Percentiles rank a stretch among this genome's conserved stretches.
phyloP scores from a whole-genome alignment of 345 rosid species.

The Psidium friedrichsthalianum region DNA sequence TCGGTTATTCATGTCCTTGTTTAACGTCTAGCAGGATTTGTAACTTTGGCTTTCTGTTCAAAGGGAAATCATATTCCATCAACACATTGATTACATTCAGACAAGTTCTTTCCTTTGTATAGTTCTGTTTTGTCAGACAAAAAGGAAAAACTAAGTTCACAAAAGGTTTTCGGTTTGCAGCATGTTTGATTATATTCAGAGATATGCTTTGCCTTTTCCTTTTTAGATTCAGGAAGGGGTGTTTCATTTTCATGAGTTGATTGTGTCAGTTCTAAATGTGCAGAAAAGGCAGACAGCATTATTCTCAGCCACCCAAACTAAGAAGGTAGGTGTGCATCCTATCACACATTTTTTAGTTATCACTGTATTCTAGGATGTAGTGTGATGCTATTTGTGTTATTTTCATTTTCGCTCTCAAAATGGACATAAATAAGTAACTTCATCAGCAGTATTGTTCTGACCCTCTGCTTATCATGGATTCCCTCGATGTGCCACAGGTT shows the following conservation, averaged over 20 bases:
- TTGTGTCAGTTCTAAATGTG: conserved; percentile 9
- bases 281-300: conserved; percentile 95
- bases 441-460: not conserved
- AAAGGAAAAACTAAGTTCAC: not conserved
- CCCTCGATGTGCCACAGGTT: conserved; percentile 30
- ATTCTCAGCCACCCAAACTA: conserved; percentile 95
- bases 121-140: not conserved
- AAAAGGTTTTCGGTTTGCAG: not conserved
- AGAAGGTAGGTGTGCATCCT: conserved; percentile 48
- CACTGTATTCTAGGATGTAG: not conserved
- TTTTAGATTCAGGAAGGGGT: not conserved
- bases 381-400: not conserved
- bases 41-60: not conserved
- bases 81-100: not conserved
- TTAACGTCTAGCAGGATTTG: not conserved
- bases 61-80: not conserved
- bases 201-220: not conserved
- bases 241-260: conserved; percentile 8
- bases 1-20: not conserved
- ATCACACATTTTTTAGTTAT: not conserved
- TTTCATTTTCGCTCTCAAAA: not conserved
- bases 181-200: not conserved
- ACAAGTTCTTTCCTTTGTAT: not conserved
- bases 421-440: not conserved
- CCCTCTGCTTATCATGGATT: not conserved